Conservation (phyloP, 768 basidiomycete genomes). For the Chalciporus sphaerocephalus region DNA sequence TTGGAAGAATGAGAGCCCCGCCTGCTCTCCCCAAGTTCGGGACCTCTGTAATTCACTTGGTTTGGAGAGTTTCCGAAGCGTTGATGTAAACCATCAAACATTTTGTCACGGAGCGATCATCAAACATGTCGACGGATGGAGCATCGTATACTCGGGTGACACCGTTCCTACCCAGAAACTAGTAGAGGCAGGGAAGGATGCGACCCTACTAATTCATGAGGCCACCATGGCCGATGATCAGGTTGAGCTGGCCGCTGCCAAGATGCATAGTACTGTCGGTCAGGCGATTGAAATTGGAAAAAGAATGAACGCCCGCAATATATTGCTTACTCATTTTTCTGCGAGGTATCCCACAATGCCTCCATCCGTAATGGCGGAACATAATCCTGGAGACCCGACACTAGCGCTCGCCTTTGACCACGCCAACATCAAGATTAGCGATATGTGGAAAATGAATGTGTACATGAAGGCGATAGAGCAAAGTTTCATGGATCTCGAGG, state of each 20-base stretch:
- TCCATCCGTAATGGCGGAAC: slow-evolving; percentile 31
- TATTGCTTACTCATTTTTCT: slow-evolving; percentile 94
- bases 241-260: slow-evolving; percentile 61
- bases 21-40: slow-evolving; percentile 28
- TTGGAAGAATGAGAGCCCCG: slow-evolving; percentile 37
- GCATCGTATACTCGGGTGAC: slow-evolving; percentile 76
- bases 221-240: slow-evolving; percentile 89
- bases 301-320: slow-evolving; percentile 75
- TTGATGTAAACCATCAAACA: slow-evolving; percentile 70
- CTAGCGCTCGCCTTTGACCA: slow-evolving; percentile 83
- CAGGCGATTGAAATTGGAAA: slow-evolving; percentile 80
- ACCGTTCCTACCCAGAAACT: slow-evolving; percentile 74
- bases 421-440: slow-evolving; percentile 61
- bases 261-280: slow-evolving; percentile 86
- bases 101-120: slow-evolving; percentile 70
- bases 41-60: slow-evolving; percentile 51
- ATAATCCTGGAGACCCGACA: slow-evolving; percentile 35
- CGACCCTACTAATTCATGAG: slow-evolving; percentile 89
- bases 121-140: slow-evolving; percentile 55
- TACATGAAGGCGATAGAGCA: slow-evolving; percentile 71
- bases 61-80: slow-evolving; percentile 57
- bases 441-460: slow-evolving; percentile 82
- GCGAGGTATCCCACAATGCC: slow-evolving; percentile 90
- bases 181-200: slow-evolving; percentile 55
- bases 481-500: slow-evolving; percentile 50